Evolutionary conservation across 148 eudicot species (phyloP).

Genomic region (Rhododendron mucronatum): DNA sequence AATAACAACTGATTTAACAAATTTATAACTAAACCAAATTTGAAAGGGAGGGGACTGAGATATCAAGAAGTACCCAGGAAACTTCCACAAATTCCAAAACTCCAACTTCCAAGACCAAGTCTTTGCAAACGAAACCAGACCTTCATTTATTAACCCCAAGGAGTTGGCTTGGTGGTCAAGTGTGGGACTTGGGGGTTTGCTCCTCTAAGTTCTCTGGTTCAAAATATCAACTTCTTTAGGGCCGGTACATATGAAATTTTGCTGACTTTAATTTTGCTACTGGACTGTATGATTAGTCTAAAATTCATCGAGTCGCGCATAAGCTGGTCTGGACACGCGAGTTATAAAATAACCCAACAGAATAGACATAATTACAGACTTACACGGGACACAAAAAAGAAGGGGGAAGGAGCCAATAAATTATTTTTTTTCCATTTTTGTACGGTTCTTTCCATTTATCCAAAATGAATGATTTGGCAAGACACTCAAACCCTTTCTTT

Average conservation of each 20-base stretch:
- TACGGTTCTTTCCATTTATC: no score
- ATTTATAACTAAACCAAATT: not conserved
- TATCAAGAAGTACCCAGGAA: not conserved
- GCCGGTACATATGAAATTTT: not conserved
- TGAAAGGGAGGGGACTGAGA: not conserved
- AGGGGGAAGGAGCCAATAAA: no score
- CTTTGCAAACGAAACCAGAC: not conserved
- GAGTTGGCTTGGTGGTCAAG: not conserved
- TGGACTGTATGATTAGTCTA: not conserved
- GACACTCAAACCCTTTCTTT: no score
- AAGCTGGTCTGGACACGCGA: no score
- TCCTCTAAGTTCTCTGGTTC: not conserved
- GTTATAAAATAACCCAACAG: no score
- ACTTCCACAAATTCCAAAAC: not conserved
- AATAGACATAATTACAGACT: no score
- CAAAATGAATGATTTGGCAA: no score
- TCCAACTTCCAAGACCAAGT: not conserved
- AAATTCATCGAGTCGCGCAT: no score
- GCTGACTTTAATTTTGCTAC: not conserved
- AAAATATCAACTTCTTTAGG: no score
- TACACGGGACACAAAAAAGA: no score
- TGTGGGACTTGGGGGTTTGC: not conserved
- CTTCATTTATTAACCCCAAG: not conserved
- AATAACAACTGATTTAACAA: not conserved
- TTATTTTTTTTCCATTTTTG: no score